Evolutionary conservation across 1,284 basidiomycete species (phyloP).

Genomic region (Leccinum fuscescens): DNA sequence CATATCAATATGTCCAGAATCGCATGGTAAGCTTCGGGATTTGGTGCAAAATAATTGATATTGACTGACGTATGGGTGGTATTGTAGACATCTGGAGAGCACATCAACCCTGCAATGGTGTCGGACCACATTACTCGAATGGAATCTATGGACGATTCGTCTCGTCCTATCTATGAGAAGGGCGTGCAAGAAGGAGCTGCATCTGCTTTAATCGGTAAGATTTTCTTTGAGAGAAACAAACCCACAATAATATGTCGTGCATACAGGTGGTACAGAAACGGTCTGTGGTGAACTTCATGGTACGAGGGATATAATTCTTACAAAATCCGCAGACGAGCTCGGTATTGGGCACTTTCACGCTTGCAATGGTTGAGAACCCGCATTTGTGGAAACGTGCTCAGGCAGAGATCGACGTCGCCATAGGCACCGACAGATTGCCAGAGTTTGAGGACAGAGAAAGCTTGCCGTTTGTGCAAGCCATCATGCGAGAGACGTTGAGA

Average conservation of each 20-base stretch:
- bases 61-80: not conserved
- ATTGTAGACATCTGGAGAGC: not conserved
- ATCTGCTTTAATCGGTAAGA: constrained; percentile 13
- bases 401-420: not conserved
- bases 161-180: constrained; percentile 1
- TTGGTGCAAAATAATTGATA: not conserved
- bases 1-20: constrained; percentile 12
- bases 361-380: constrained; percentile 36
- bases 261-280: constrained; percentile 13
- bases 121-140: constrained; percentile 13
- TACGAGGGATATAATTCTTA: not conserved
- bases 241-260: not conserved
- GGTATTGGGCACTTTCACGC: constrained; percentile 21
- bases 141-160: not conserved
- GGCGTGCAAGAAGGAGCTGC: constrained; percentile 9
- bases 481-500: constrained; percentile 7
- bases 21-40: constrained; percentile 7
- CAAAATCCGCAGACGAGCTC: not conserved
- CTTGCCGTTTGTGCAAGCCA: too few species aligned
- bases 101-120: constrained; percentile 8
- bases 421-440: constrained; percentile 31
- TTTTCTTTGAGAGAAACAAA: not conserved
- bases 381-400: constrained; percentile 7
- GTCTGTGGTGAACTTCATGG: not conserved
- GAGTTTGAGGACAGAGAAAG: constrained; percentile 12